phyloP scores from a whole-genome alignment of 75 land plant genomes.

The Isoetes taiwanensis region DNA sequence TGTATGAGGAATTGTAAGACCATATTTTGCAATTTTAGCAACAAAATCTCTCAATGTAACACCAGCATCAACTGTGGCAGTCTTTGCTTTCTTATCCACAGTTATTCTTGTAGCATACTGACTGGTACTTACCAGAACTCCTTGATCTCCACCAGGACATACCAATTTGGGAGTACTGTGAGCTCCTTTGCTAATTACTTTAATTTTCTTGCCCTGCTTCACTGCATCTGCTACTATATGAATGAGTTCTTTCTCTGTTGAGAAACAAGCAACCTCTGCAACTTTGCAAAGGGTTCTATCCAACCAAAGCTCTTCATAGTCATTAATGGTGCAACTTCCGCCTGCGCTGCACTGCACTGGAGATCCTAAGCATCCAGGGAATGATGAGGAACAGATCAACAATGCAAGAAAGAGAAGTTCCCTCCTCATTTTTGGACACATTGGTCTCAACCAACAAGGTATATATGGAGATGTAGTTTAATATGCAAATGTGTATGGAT shows the following conservation, averaged over 20 bases:
- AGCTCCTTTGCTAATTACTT: background rate
- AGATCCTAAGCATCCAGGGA: no score
- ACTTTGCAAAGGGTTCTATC: background rate
- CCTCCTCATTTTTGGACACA: no score
- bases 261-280: background rate
- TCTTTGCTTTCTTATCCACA: background rate
- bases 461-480: no score
- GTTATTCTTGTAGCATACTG: background rate
- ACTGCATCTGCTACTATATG: background rate
- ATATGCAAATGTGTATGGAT: no score
- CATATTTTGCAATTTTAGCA: background rate
- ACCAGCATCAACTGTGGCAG: slow-evolving; percentile 5
- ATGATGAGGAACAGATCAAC: no score
- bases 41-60: background rate
- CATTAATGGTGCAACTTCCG: background rate
- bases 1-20: background rate
- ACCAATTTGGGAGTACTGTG: background rate
- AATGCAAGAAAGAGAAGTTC: no score
- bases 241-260: background rate
- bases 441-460: no score
- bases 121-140: background rate
- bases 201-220: background rate
- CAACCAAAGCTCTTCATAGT: background rate
- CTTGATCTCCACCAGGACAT: background rate
- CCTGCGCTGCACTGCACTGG: background rate